A percentile compares a stretch with the other conserved stretches of the same genome.
phyloP scores from a whole-genome alignment of 2,329 filamentous ascomycete genomes.

The Cladosporium colombiae region DNA sequence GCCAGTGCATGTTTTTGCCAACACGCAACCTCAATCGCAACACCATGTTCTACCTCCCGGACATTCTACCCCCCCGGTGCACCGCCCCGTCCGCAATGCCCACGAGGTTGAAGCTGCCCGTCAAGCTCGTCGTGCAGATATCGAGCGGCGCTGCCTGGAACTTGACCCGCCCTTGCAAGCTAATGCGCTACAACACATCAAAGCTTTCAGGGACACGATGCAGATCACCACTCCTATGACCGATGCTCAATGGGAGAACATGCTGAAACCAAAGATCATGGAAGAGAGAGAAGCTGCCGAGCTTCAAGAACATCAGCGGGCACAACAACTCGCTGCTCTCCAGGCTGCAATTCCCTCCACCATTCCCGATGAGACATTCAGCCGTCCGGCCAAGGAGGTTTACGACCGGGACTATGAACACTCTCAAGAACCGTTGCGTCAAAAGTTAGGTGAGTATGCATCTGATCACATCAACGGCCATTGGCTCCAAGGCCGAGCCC shows the following conservation, averaged over 20 bases:
- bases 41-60: constrained; percentile 21
- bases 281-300: constrained; percentile 68
- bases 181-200: constrained; percentile 66
- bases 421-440: constrained; percentile 65
- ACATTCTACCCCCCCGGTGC: constrained; percentile 29
- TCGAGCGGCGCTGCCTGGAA: constrained; percentile 66
- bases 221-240: constrained; percentile 68
- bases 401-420: constrained; percentile 72
- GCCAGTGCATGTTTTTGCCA: constrained; percentile 32
- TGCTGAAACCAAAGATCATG: constrained; percentile 67
- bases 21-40: constrained; percentile 7
- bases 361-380: constrained; percentile 50
- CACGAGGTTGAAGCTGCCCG: constrained; percentile 66
- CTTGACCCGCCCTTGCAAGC: constrained; percentile 66
- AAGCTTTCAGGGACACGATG: constrained; percentile 72
- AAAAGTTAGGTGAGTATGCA: constrained; percentile 65
- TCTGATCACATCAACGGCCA: constrained; percentile 67
- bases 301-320: constrained; percentile 53
- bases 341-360: constrained; percentile 51
- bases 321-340: constrained; percentile 45
- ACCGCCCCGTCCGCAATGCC: constrained; percentile 53
- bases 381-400: constrained; percentile 57
- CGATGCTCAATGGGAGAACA: constrained; percentile 65
- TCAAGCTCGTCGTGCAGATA: constrained; percentile 65
- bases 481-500: constrained; percentile 65